A percentile compares a stretch with the other conserved stretches of the same genome.
phyloP scores from a whole-genome alignment of 768 basidiomycete genomes.

The Leccinum olivaceopallidum region DNA sequence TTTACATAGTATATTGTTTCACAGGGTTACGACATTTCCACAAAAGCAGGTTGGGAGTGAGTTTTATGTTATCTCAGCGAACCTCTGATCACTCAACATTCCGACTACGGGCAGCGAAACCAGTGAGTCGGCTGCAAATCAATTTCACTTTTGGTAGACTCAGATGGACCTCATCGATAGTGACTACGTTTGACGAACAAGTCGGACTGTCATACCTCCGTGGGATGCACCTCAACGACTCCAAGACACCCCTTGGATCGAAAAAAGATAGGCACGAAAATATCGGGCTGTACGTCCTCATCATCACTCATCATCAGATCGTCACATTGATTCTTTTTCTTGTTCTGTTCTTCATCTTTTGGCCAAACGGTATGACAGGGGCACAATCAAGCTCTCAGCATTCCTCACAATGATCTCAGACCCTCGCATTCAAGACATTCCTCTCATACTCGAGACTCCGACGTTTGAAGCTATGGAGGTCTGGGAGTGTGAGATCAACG shows the following conservation, averaged over 20 bases:
- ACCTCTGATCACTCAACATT: background rate
- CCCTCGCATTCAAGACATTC: conserved; percentile 63
- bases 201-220: conserved; percentile 74
- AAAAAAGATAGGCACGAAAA: conserved; percentile 83
- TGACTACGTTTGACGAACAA: conserved; percentile 62
- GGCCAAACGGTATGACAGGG: conserved; percentile 41
- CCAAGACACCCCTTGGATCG: conserved; percentile 61
- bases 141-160: background rate
- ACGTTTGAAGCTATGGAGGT: conserved; percentile 64
- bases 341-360: background rate
- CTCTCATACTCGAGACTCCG: conserved; percentile 83
- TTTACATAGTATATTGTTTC: background rate
- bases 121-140: conserved; percentile 17
- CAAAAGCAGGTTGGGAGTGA: conserved; percentile 69
- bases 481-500: conserved; percentile 73
- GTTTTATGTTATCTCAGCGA: conserved; percentile 21
- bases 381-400: conserved; percentile 59
- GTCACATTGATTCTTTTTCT: background rate
- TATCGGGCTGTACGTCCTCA: conserved; percentile 70
- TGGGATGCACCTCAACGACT: conserved; percentile 88
- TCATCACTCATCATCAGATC: conserved; percentile 10
- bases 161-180: conserved; percentile 32
- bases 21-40: conserved; percentile 81
- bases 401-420: conserved; percentile 73
- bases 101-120: conserved; percentile 22